Percentiles rank a stretch among this genome's conserved stretches.
Conservation (phyloP, 2,329 filamentous ascomycete species). For the Setomelanomma holmii region DNA sequence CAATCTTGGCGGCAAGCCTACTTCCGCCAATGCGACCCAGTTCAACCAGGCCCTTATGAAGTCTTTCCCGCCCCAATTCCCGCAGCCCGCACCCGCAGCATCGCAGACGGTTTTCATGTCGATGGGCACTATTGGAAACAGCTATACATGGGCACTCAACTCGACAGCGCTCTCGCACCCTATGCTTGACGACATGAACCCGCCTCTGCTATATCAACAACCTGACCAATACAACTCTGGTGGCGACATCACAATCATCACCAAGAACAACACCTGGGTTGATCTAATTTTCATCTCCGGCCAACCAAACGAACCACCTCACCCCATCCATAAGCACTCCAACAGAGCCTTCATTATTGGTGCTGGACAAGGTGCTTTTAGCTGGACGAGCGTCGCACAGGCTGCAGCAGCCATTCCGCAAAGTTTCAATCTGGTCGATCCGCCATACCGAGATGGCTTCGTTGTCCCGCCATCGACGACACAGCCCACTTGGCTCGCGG, state of each 20-base stretch:
- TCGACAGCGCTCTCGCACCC: constrained; percentile 50
- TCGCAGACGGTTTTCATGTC: constrained; percentile 56
- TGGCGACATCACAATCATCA: constrained; percentile 55
- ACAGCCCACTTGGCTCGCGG: constrained; percentile 49
- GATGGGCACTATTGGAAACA: constrained; percentile 44
- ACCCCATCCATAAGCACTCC: constrained; percentile 71
- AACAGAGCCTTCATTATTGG: constrained; percentile 67
- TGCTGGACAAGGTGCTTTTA: constrained; percentile 55
- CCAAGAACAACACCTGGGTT: constrained; percentile 43
- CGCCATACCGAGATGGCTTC: constrained; percentile 61
- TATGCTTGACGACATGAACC: constrained; percentile 41
- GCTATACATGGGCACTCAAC: constrained; percentile 64
- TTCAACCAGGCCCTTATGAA: constrained; percentile 54
- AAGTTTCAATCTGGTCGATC: constrained; percentile 64
- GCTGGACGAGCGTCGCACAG: constrained; percentile 61
- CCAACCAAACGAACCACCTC: constrained; percentile 55
- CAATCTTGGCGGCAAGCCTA: constrained; percentile 56
- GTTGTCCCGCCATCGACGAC: constrained; percentile 40
- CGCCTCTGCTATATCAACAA: constrained; percentile 57
- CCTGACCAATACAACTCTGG: constrained; percentile 32
- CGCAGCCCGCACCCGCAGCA: constrained; percentile 51
- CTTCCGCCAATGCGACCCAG: constrained; percentile 44
- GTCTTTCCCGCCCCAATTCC: constrained; percentile 56
- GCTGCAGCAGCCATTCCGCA: constrained; percentile 55
- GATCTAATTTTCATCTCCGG: constrained; percentile 38